Percentiles rank a stretch among this genome's conserved stretches.
These are phyloP conservation scores for Coniophora puteana DNA, from an alignment of 1,284 basidiomycete genomes.

Conservation along the genomic window DNA sequence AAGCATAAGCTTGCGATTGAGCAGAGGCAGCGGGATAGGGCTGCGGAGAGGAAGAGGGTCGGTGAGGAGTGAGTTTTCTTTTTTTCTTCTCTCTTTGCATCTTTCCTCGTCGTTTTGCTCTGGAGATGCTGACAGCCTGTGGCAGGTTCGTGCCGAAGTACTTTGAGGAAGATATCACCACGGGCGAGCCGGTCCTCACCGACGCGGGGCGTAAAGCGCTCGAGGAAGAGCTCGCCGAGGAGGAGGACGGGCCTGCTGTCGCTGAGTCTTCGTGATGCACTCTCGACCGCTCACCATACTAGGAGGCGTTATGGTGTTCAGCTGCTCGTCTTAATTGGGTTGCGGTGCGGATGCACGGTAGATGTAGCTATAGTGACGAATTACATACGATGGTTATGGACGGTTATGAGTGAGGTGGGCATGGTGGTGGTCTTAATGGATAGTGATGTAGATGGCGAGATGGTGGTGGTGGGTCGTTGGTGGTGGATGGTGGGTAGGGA, in stretches of 20 bases:
- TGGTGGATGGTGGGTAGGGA: too few relatives aligned
- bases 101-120: neutral
- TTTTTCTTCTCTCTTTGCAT: constrained; percentile 3
- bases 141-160: constrained; percentile 76
- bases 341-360: too few relatives aligned
- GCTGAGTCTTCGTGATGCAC: neutral
- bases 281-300: neutral
- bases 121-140: neutral
- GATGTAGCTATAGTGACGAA: too few relatives aligned
- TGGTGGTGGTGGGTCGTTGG: too few relatives aligned
- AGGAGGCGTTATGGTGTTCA: too few relatives aligned
- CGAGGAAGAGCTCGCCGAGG: constrained; percentile 62
- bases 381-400: too few relatives aligned
- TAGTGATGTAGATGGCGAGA: too few relatives aligned
- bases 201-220: constrained; percentile 65
- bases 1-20: constrained; percentile 86
- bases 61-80: constrained; percentile 64
- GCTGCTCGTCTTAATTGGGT: too few relatives aligned
- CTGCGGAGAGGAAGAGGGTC: constrained; percentile 78
- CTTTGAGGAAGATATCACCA: constrained; percentile 71
- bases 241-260: neutral
- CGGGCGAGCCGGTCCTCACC: constrained; percentile 77
- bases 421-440: too few relatives aligned
- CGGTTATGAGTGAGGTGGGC: too few relatives aligned
- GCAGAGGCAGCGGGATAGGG: constrained; percentile 85